A percentile compares a stretch with the other conserved stretches of the same genome.
Conservation (phyloP, 2,329 filamentous ascomycete genomes). For the Alternaria tenuissima region DNA sequence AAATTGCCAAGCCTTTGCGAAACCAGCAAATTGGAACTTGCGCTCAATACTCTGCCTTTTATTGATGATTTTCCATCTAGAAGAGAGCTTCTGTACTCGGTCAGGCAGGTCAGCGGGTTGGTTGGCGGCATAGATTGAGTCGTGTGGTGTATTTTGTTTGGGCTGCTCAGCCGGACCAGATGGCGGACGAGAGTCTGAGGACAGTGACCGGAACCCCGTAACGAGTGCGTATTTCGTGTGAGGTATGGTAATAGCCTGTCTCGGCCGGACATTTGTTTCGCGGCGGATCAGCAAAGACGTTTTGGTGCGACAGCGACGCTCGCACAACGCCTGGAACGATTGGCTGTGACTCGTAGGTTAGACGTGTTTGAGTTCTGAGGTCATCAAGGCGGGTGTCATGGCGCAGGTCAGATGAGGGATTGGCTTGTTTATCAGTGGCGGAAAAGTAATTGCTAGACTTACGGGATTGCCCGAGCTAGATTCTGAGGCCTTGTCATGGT, state of each 20-base stretch:
- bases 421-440: constrained; percentile 28
- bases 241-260: not conserved
- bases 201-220: constrained; percentile 2
- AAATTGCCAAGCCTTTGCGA: constrained; percentile 44
- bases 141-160: not conserved
- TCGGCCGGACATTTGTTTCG: not conserved
- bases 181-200: constrained; percentile 4
- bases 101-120: constrained; percentile 38
- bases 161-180: constrained; percentile 6
- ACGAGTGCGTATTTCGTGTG: not conserved
- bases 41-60: constrained; percentile 39
- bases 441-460: constrained; percentile 23
- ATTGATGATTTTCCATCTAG: constrained; percentile 35
- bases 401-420: constrained; percentile 21
- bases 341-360: constrained; percentile 29
- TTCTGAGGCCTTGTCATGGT: constrained; percentile 20
- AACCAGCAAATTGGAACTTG: constrained; percentile 40
- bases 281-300: constrained; percentile 10
- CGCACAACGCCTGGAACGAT: constrained; percentile 13
- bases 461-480: constrained; percentile 33
- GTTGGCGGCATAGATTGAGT: constrained; percentile 39
- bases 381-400: constrained; percentile 32
- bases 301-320: constrained; percentile 19
- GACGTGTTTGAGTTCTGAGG: constrained; percentile 34
- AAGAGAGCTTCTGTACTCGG: constrained; percentile 33